Evolutionary conservation across 768 basidiomycete genomes (phyloP), one percentile per base, ranked within the genome.

Genomic region (Lactarius pseudohatsudake): DNA sequence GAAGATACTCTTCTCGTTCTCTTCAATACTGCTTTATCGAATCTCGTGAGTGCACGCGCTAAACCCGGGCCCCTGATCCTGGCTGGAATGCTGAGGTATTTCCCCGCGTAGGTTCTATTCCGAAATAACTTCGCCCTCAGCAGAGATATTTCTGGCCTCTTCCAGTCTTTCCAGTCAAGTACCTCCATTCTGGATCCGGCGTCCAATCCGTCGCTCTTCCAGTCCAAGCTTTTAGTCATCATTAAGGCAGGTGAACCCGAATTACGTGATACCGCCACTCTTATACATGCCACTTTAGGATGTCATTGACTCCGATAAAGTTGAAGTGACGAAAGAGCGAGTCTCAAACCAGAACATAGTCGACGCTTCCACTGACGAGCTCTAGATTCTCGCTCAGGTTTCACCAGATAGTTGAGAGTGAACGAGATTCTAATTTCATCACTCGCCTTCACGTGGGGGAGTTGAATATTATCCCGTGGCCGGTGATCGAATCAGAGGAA

Each of bases 121-220:
- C 81, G 86, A 4, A 86, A 87, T 64, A 87, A 87, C 61, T 87
- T 87, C 62, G 85, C 86, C 0, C 73, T 87, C 1, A 84, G 83
- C 43, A 78, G 86, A 32, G 84, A 86, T 66, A 84, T 87, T 18
- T 78, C 82, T 8, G 83, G 83, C 1, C 79, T 86, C 6, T 87
- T 87, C 64, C 83, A 84, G 63, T 85, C 84, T 0, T 86, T 85
- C 76, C 85, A 85, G 64, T 81, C 83, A 0, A 84, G 83, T 16
- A 79, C 83, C 0, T 80, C 82, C 0, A 79, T 88, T 18, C 73
- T 88, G 6, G 84, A 88, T 70, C 86, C 86, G 11, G 78, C 80
- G 20, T 77, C 82, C 1, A 88, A 87, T 72, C 86, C 85, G 0
- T 79, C 78, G 5, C 73, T 88, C 5, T 88, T 88, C 74, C 82